phyloP scores from a whole-genome alignment of 2,329 filamentous ascomycete species.

The Hymenoscyphus fructigenus region DNA sequence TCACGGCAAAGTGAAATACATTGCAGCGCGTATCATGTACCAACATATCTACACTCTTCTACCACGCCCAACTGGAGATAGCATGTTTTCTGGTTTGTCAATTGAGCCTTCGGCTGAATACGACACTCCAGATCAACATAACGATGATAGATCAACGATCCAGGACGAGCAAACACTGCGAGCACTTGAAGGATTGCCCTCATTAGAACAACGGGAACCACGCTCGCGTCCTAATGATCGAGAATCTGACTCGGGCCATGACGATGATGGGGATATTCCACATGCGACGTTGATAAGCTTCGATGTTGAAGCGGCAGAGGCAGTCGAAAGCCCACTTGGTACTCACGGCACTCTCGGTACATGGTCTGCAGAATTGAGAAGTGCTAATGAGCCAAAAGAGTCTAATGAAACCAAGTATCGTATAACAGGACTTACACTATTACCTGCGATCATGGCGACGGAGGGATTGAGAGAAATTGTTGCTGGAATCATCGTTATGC shows the following conservation, averaged over 20 bases:
- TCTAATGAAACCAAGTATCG: slow-evolving; percentile 30
- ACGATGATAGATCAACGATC: slow-evolving; percentile 12
- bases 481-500: slow-evolving; percentile 31
- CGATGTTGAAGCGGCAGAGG: slow-evolving; percentile 36
- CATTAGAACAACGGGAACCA: slow-evolving; percentile 21
- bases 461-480: slow-evolving; percentile 34
- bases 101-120: slow-evolving; percentile 25
- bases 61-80: slow-evolving; percentile 34
- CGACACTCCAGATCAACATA: slow-evolving; percentile 25
- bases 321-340: slow-evolving; percentile 19
- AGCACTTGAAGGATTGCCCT: slow-evolving; percentile 34
- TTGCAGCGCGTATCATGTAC: slow-evolving; percentile 29
- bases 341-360: slow-evolving; percentile 20
- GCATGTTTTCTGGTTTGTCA: slow-evolving; percentile 29
- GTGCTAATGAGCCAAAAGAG: slow-evolving; percentile 33
- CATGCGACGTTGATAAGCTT: slow-evolving; percentile 37
- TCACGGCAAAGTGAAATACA: slow-evolving; percentile 28
- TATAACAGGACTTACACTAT: slow-evolving; percentile 36
- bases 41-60: slow-evolving; percentile 33
- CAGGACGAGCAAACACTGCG: slow-evolving; percentile 33
- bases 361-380: slow-evolving; percentile 39
- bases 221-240: slow-evolving; percentile 16
- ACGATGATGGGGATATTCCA: slow-evolving; percentile 34
- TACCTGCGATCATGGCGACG: slow-evolving; percentile 36
- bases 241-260: slow-evolving; percentile 30